Evolutionary conservation across 1,284 basidiomycete species (phyloP), one percentile per base, ranked within the genome.

Genomic region (Sanghuangporus baumii): DNA sequence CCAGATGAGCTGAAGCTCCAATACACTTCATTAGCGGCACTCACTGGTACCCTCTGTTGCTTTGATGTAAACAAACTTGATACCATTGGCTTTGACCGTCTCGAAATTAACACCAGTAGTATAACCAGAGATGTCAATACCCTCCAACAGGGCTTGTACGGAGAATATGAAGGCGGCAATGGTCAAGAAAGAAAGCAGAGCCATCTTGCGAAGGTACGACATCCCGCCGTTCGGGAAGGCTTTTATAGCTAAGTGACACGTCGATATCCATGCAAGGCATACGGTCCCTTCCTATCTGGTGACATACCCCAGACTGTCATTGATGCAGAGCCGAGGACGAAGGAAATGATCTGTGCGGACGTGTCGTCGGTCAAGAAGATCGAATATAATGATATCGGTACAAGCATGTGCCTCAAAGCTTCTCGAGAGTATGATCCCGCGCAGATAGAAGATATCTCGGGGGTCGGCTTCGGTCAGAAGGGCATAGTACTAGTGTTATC

Each of bases 61-160:
- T 71, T 89, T 89, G 79, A 89, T 87, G 69, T 79, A 87, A 9
- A 77, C 84, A 67, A 88, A 89, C 14, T 75, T 65, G 50, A 86
- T 72, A 3, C 85, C 86, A 64, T 84, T 84, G n/a, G 78, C 71
- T 62, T 78, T 79, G 64, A 83, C 82, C 7, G 77, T 74, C 38
- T 71, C 74, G 82, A 84, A 87, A 71, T 87, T 75, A 23, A 88
- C 74, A 64, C 69, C 71, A 26, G 78, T 68, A 65, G 88, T 87
- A 65, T 77, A 83, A 67, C 72, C 66, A 20, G 85, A 86, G 58
- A 89, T 79, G 68, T 88, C 83, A 57, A 84, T 80, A 31, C 83
- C 82, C 61, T 74, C 69, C 14, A 78, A 79, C 6, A 71, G 64
- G 11, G 79, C 76, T 37, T 79, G 77, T 62, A 55, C 59, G 34